Conservation (phyloP, 2,329 filamentous ascomycete species). For the Microsporum ferrugineum region DNA sequence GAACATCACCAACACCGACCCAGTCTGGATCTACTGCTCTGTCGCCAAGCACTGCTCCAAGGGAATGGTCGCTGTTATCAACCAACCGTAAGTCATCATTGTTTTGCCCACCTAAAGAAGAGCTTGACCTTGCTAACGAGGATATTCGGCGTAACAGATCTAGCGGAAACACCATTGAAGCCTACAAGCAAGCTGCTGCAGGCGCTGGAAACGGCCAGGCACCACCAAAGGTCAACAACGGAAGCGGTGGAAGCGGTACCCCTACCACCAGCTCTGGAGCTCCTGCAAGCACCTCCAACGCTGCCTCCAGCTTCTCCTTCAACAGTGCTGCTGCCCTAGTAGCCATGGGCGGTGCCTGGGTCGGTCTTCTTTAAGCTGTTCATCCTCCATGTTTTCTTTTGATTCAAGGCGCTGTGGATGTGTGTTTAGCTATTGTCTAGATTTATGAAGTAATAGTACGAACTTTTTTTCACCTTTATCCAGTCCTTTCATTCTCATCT, state of each 20-base stretch:
- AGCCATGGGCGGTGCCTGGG: constrained; percentile 1
- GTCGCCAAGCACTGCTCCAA: constrained; percentile 39
- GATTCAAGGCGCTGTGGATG: not conserved
- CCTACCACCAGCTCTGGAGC: not conserved
- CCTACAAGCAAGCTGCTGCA: not conserved
- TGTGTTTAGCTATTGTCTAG: not conserved
- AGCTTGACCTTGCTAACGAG: not conserved
- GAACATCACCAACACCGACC: constrained; percentile 33
- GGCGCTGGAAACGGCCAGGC: not conserved
- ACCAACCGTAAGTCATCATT: constrained; percentile 29
- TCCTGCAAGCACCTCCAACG: not conserved
- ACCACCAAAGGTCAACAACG: not conserved
- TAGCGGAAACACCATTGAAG: constrained; percentile 3
- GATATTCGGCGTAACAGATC: not conserved
- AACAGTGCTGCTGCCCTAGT: not conserved
- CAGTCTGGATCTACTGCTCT: constrained; percentile 43
- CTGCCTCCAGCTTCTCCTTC: not conserved
- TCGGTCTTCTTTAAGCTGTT: constrained; percentile 1
- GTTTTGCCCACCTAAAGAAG: not conserved
- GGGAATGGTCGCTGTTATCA: constrained; percentile 43
- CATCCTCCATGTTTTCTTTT: not conserved
- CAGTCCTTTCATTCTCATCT: not conserved
- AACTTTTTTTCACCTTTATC: not conserved
- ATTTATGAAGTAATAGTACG: not conserved
- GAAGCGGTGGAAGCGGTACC: not conserved